Conservation (phyloP, 164 flowering plant genomes). For the Platanus orientalis region DNA sequence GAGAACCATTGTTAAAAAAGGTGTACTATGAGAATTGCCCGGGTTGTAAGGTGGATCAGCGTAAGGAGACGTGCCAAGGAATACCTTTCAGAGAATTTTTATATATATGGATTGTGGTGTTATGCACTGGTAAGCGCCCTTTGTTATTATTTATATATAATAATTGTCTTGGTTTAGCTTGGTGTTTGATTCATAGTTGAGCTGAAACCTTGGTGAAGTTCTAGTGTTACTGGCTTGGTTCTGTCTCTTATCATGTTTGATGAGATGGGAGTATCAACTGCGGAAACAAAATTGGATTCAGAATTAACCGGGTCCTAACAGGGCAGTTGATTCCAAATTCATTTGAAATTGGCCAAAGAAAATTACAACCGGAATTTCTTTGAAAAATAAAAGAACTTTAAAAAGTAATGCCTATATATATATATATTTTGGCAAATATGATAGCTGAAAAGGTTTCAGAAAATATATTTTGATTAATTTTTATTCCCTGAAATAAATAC, state of each 20-base stretch:
- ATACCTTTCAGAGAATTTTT: conserved; percentile 12
- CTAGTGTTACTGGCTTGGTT: background rate
- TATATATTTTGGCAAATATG: no score
- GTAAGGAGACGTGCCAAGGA: conserved; percentile 34
- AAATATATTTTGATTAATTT: no score
- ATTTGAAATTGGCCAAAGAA: no score
- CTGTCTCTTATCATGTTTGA: background rate
- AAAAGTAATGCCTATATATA: no score
- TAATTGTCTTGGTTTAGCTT: background rate
- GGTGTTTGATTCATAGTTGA: background rate
- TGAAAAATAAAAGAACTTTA: no score
- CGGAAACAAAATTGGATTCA: no score
- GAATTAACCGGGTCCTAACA: no score
- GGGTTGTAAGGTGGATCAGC: conserved; percentile 16
- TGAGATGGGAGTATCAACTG: no score
- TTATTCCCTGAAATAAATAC: no score
- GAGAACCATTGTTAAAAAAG: background rate
- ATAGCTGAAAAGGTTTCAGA: no score
- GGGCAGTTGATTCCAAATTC: no score
- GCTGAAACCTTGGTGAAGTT: background rate
- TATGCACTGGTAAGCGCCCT: conserved; percentile 8
- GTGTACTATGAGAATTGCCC: background rate
- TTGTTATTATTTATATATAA: background rate
- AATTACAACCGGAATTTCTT: no score
- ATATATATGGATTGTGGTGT: conserved; percentile 12